Evolutionary conservation across 2,329 filamentous ascomycete genomes (phyloP), one percentile per base, ranked within the genome.

Genomic region (Fusarium hostae): DNA sequence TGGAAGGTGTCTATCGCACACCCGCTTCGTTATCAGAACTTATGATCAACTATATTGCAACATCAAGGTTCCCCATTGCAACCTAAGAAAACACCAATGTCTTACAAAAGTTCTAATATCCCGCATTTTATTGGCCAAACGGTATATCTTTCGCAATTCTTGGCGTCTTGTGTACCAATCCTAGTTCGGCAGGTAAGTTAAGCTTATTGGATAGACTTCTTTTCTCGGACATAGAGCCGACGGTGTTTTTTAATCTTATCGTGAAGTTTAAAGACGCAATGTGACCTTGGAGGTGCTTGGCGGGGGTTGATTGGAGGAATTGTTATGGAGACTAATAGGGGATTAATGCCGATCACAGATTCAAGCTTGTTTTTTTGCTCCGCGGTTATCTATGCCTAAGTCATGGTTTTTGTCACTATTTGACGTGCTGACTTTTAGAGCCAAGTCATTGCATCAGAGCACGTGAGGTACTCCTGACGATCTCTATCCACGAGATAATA

Each of bases 251-350:
- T 58, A 51, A 64, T 65, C 66, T 60, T 69, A 69, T 69, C 65
- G 40, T 28, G n/a, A 47, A 69, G 65, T 16, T 60, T 65, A 69
- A 65, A 63, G 40, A 13, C 50, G 63, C 48, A 51, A 67, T 68
- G 24, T 15, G 11, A 67, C 64, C 15, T 18, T 43, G 9, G 3
- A 13, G 37, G 11, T 32, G 6, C 48, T 68, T 68, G 65, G 40
- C 44, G 0, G 16, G 15, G 4, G 1, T 9, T 63, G 41, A 63
- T 68, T 68, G 65, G 65, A 52, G 50, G 63, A 59, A 50, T 26
- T 2, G 11, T 22, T 0, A 2, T 20, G 58, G 39, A 3, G 39
- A 55, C 16, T 16, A 37, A 11, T 20, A 34, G 24, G 43, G 22
- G 11, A 48, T 44, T 28, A 35, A 45, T 35, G 9, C 15, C n/a